phyloP scores from a whole-genome alignment of 2,329 filamentous ascomycete species.

The Fusarium coicis region DNA sequence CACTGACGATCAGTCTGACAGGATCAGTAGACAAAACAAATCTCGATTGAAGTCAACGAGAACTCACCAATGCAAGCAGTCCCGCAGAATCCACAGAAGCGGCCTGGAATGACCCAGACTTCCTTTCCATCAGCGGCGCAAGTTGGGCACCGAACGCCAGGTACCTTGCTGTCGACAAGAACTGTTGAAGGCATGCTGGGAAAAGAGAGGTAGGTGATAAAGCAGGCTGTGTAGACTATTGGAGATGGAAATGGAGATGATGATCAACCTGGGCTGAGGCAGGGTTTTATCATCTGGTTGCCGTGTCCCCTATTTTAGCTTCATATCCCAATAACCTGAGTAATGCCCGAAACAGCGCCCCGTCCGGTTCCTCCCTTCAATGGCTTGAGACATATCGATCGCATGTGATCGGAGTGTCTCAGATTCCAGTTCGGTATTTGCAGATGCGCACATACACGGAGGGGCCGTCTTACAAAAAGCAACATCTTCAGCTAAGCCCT shows the following conservation, averaged over 20 bases:
- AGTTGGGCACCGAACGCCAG: background rate
- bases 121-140: background rate
- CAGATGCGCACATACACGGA: background rate
- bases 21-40: too few species aligned
- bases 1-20: too few species aligned
- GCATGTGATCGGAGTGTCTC: background rate
- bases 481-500: background rate
- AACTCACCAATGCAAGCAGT: background rate
- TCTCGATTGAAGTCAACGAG: too few species aligned
- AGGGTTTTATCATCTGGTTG: background rate
- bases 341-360: background rate
- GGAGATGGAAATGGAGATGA: too few species aligned
- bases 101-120: background rate
- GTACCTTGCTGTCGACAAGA: background rate
- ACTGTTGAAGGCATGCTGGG: background rate
- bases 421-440: background rate
- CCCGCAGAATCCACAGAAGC: background rate
- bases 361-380: background rate
- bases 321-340: background rate
- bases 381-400: background rate
- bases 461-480: background rate
- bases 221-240: too few species aligned
- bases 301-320: background rate
- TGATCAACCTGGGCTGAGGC: rapidly evolving
- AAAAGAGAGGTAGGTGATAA: background rate